Evolutionary conservation across 1,139 yeast species (phyloP), one percentile per base, ranked within the genome.

Genomic region (Chernovozyma aurita): DNA sequence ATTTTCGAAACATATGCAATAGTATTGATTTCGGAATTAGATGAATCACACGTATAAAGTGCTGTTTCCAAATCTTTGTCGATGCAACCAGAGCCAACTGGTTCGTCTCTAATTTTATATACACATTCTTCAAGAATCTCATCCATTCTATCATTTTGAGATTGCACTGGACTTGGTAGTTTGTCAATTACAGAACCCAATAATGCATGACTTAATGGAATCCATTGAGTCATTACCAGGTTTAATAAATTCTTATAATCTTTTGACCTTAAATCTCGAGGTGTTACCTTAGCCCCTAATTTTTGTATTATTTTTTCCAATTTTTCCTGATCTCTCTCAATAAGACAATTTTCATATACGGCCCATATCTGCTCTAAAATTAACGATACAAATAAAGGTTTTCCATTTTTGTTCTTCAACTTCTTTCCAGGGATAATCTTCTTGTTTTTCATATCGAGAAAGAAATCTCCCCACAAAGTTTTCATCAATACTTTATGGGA

Each of bases 381-480:
- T 41, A 94, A 73, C 17, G 86, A 80, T 0, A 88, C 97, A 67
- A 94, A 94, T 46, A 94, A 58, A 0, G 96, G 95, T 53, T 85
- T 85, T 38, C 80, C 56, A 6, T 61, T 54, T 17, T 63, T 50
- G 43, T 53, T 79, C 45, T 71, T 75, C 27, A 73, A 52, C 35
- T 70, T 69, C 44, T 76, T 79, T 13, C 75, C 76, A 16, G 78
- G 78, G 18, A 84, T 61, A 29, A 94, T 85, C 51, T 82, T 84
- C 52, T 90, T 92, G 16, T 90, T 81, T 57, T 90, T 92, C 57
- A 95, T 84, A 53, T 92, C 98, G 50, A 87, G 70, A 53, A 78
- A 87, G 55, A 65, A 92, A 52, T 92, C 96, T 22, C 98, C 98
- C 98, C 98, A 94, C 3, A 94, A 65, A n/a, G 92, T 88, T 51